Conservation (phyloP, 2,329 filamentous ascomycete genomes). For the Tolypocladium paradoxum region DNA sequence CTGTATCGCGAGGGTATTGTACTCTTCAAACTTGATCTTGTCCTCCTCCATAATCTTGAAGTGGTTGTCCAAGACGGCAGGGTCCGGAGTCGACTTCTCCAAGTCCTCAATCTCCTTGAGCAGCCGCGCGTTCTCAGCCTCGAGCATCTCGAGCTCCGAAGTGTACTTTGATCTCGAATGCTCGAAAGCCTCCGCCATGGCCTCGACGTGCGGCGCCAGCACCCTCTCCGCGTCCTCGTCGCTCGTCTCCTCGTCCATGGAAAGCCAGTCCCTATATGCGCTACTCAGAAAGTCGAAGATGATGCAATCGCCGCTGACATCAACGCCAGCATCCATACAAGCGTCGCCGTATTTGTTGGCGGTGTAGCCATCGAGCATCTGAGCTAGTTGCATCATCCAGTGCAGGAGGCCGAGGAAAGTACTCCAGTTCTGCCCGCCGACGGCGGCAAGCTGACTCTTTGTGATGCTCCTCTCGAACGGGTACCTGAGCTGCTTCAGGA, state of each 20-base stretch:
- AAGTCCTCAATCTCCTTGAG: conserved; percentile 81
- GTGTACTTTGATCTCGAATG: conserved; percentile 73
- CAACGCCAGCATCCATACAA: conserved; percentile 76
- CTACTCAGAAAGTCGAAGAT: conserved; percentile 87
- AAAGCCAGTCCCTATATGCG: conserved; percentile 88
- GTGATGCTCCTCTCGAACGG: conserved; percentile 93
- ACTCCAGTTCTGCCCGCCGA: conserved; percentile 94
- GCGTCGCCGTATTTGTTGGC: conserved; percentile 78
- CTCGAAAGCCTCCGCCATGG: conserved; percentile 84
- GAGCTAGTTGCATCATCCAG: conserved; percentile 97
- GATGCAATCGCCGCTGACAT: conserved; percentile 82
- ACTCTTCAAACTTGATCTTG: conserved; percentile 88
- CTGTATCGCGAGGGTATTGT: conserved; percentile 73
- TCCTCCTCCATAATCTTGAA: conserved; percentile 94
- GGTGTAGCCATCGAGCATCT: conserved; percentile 82
- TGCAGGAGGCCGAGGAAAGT: conserved; percentile 88
- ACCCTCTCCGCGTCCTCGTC: conserved; percentile 74
- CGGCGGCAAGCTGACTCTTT: conserved; percentile 89
- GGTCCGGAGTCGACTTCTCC: conserved; percentile 74
- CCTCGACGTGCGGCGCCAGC: conserved; percentile 72
- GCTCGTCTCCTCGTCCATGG: conserved; percentile 78
- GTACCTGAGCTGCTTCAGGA: conserved; percentile 88
- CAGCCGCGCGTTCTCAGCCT: conserved; percentile 73
- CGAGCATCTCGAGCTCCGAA: conserved; percentile 73
- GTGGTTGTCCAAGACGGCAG: conserved; percentile 74